Percentiles rank a stretch among this genome's conserved stretches.
phyloP scores from a whole-genome alignment of 768 basidiomycete genomes.

The Baorangia bicolor region DNA sequence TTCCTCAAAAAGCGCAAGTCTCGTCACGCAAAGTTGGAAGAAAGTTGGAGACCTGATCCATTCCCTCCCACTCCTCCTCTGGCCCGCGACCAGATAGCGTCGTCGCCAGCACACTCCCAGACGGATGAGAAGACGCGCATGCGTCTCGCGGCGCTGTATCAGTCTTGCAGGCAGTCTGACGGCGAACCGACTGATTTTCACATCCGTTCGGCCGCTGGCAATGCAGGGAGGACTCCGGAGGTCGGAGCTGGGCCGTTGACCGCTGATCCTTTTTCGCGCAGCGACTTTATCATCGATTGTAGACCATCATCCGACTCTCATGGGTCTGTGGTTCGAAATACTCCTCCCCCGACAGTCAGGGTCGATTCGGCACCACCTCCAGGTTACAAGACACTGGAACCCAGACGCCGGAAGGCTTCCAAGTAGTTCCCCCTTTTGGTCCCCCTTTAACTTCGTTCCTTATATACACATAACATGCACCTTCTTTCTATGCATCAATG shows the following conservation, averaged over 20 bases:
- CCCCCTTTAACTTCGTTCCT: neutral
- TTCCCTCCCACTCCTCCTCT: neutral
- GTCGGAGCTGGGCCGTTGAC: neutral
- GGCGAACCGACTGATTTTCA: neutral
- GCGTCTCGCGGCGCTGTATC: neutral
- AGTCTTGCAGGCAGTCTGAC: neutral
- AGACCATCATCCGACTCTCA: neutral
- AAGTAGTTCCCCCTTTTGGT: no score
- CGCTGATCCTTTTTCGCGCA: neutral
- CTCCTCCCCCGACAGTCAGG: neutral
- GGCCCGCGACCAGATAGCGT: neutral
- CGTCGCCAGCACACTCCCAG: neutral
- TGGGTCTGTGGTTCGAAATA: neutral
- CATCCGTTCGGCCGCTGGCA: neutral
- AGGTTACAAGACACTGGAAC: neutral
- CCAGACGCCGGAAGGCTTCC: neutral
- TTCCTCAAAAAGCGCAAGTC: slow-evolving; percentile 6
- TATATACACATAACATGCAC: neutral
- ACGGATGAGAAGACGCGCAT: slow-evolving; percentile 2
- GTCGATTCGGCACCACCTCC: neutral
- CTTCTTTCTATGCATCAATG: neutral
- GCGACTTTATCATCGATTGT: neutral
- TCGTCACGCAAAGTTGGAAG: neutral
- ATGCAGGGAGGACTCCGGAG: neutral
- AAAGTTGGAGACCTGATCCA: slow-evolving; percentile 3